A percentile compares a stretch with the other conserved stretches of the same genome.
phyloP scores from a whole-genome alignment of 2,329 filamentous ascomycete genomes.

The Cercospora beticola region DNA sequence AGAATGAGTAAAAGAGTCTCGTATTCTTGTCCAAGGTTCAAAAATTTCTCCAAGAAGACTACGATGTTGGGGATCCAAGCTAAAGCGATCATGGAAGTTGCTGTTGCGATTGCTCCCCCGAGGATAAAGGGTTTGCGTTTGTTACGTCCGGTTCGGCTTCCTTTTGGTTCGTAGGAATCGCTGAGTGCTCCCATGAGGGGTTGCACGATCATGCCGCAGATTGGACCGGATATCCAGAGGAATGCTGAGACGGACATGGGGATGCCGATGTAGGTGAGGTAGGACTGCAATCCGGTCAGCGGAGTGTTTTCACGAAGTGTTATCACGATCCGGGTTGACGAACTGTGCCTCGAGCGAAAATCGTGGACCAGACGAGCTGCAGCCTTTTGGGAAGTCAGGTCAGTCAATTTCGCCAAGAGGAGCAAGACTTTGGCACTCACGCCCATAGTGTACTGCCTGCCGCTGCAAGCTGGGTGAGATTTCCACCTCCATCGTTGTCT shows the following conservation, averaged over 20 bases:
- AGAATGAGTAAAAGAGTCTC: background rate
- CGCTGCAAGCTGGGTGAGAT: background rate
- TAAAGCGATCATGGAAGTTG: background rate
- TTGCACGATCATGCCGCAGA: background rate
- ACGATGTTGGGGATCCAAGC: background rate
- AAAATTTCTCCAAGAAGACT: background rate
- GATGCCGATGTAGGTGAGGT: background rate
- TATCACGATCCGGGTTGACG: too few species aligned
- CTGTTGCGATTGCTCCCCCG: background rate
- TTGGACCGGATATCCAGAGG: background rate
- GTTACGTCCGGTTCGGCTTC: background rate
- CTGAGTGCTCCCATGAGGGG: background rate
- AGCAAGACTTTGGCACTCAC: background rate
- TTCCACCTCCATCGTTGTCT: background rate
- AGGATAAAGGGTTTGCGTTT: conserved; percentile 8
- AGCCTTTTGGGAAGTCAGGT: background rate
- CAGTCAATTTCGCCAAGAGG: background rate
- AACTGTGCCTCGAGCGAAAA: background rate
- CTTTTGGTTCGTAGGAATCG: background rate
- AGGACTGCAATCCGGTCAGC: background rate
- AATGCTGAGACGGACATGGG: background rate
- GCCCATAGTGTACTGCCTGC: background rate
- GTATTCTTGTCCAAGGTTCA: background rate
- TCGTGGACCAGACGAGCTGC: background rate
- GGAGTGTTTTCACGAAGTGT: too few species aligned